Evolutionary conservation across 2,329 filamentous ascomycete genomes (phyloP).

Genomic region (Piedraia hortae): DNA sequence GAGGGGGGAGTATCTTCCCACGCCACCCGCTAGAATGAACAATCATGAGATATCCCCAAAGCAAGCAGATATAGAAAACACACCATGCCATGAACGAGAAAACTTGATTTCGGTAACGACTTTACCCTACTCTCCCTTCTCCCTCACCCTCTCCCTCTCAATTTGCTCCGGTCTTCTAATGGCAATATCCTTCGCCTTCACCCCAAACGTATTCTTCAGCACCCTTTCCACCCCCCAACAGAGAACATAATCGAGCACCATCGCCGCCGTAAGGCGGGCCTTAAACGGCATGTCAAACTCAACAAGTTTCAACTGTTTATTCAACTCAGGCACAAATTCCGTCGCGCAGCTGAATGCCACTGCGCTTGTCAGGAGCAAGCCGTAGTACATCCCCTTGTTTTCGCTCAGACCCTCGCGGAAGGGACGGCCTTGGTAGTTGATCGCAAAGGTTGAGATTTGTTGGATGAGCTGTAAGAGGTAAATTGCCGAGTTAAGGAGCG

Average conservation of each 20-base stretch:
- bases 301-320: conserved; percentile 74
- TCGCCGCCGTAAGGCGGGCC: conserved; percentile 51
- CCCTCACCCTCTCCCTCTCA: conserved; percentile 42
- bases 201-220: conserved; percentile 65
- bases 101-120: conserved; percentile 14
- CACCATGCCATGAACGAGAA: too few species aligned
- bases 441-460: conserved; percentile 94
- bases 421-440: conserved; percentile 95
- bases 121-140: conserved; percentile 21
- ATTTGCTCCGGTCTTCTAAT: conserved; percentile 65
- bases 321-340: conserved; percentile 85
- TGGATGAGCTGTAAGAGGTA: conserved; percentile 95
- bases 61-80: too few species aligned
- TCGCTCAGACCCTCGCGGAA: conserved; percentile 91
- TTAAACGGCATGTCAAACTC: conserved; percentile 80
- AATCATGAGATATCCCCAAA: conserved; percentile 2
- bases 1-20: too few species aligned
- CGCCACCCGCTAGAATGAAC: too few species aligned
- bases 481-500: conserved; percentile 82
- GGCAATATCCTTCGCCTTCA: conserved; percentile 79
- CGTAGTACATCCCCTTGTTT: conserved; percentile 96
- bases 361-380: conserved; percentile 64
- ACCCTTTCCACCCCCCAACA: conserved; percentile 74
- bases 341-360: conserved; percentile 88
- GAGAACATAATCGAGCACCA: conserved; percentile 64